These are phyloP conservation scores for Lagerstroemia speciosa DNA, from an alignment of 345 rosid genomes.

Conservation along the genomic window DNA sequence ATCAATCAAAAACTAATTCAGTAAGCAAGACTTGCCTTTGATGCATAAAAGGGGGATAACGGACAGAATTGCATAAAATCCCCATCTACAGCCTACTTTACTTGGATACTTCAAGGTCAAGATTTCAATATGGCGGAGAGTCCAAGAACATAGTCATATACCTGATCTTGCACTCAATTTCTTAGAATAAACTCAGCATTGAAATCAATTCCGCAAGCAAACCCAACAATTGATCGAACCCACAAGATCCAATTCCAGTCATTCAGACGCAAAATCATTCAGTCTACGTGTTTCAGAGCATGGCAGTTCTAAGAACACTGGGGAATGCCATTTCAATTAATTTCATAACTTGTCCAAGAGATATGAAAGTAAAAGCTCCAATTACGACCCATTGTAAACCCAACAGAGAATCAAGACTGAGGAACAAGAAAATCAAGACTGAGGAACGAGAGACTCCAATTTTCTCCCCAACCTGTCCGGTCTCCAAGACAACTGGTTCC, in stretches of 20 bases:
- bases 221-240: neutral
- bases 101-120: neutral
- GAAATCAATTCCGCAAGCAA: neutral
- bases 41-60: neutral
- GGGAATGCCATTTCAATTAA: too few species aligned
- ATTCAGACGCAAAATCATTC: neutral
- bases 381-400: neutral
- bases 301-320: neutral
- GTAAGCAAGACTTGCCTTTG: constrained; percentile 2
- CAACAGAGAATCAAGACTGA: neutral
- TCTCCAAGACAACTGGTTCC: constrained; percentile 50
- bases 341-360: neutral
- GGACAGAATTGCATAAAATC: neutral
- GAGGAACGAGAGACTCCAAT: neutral
- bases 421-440: neutral
- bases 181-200: neutral
- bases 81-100: neutral
- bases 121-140: neutral
- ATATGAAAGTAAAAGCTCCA: neutral
- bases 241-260: neutral
- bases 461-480: constrained; percentile 38
- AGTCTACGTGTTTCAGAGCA: neutral
- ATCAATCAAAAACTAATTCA: neutral
- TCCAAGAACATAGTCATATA: neutral
- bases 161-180: neutral